Evolutionary conservation across 441 rosid genomes (phyloP), one percentile per base, ranked within the genome.

Genomic region (Arabidopsis lyrata): DNA sequence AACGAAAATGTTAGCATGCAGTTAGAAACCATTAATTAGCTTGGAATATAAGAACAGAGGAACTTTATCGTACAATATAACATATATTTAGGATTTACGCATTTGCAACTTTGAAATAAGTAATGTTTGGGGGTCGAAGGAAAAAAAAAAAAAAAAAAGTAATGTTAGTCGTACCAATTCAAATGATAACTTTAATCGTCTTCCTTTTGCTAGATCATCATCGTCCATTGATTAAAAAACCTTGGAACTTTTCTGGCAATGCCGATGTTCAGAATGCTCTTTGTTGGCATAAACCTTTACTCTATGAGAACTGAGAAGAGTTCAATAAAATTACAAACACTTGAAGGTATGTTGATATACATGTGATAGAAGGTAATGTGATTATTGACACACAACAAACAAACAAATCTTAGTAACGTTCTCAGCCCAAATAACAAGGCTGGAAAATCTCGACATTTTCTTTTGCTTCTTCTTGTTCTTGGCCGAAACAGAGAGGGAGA

Each of bases 341-440:
- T 41, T 60, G 39, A 68, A 60, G 34, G 36, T 69, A 36, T 63
- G 34, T 56, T 48, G 39, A 57, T 63, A 13, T 76, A 76, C 70
- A 68, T 39, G 38, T 53, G 58, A 69, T 44, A 39, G 55, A 76
- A 70, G 61, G 27, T 15, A 72, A 62, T 38, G 24, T 39, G 69
- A 56, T 64, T 64, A 70, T 70, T 76, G 67, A 57, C 65, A 39
- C 65, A 57, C 44, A 47, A 69, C 60, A 76, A 70, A 77, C 76
- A 77, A 77, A 70, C 76, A 76, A 70, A 76, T 63, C 41, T 48
- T 57, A 29, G 34, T 8, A 76, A 49, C 31, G 20, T 49, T 63
- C 48, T 70, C 60, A 63, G 57, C 61, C n/a, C 60, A 31, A 74
- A 36, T 14, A 36, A 73, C 31, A 56, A 20, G 27, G 75, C 79